Base-by-base conservation (phyloP, 768 basidiomycete genomes). In the Lactifluus subvellereus region DNA sequence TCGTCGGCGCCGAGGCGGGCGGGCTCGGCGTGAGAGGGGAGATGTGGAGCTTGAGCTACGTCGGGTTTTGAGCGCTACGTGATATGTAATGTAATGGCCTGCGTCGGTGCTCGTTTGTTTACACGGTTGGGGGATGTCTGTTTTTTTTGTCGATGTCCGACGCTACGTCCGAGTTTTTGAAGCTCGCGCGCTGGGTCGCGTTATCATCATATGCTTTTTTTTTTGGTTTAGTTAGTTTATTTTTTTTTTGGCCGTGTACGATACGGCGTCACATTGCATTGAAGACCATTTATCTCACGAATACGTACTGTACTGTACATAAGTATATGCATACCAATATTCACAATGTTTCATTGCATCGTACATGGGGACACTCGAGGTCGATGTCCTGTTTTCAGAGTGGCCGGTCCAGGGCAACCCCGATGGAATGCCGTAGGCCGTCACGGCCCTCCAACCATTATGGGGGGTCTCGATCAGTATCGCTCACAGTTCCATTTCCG, bases 41-140 rank as follows among this genome's bases (percentile, higher is more conserved):
- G 60, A 67, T 67, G 66, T 67, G 64, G 66, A 67, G 66, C 40
- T 57, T 66, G 67, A 68, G 67, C 50, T 68, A 66, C 16, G 65
- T 68, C 2, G 65, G 65, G 9, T 68, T 68, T 60, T 66, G 59
- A 50, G 30, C 20, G 11, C n/a, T 13, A 50, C 20, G 33, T 4
- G 27, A 8, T 5, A 30, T 43, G 27, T 27, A 2, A 27, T 27
- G 27, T 2, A 27, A 2, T 2, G 3, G 27, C 27, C 27, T 27
- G 27, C 2, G 27, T 27, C 27, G 9, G 14, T 56, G 14, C 11
- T 56, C 16, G 22, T 22, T 57, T 27, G 27, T 27, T 27, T 27
- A 27, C 9, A 30, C 6, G 52, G 35, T 22, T 37, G 52, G 10
- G 18, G 20, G 45, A 7, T 9, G 45, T 2, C 20, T 14, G 4